Base-by-base conservation (phyloP, 805 yeast species). In the Wickerhamiella brachini region DNA sequence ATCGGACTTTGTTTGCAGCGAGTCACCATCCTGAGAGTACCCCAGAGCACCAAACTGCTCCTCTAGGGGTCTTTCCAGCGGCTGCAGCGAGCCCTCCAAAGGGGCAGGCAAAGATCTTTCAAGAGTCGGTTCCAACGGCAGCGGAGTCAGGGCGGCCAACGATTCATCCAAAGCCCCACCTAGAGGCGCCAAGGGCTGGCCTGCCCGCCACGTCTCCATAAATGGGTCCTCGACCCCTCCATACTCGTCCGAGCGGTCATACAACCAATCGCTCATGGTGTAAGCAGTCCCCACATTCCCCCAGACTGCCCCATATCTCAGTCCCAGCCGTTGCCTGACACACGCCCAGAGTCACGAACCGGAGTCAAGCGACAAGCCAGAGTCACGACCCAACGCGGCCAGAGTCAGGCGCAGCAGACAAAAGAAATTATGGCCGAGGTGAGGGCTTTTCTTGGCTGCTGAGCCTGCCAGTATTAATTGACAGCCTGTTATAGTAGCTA, bases 151-250 rank as follows among this genome's bases (percentile, higher is more conserved):
- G 20, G 10, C 15, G 20, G 15, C 20, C 20, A 37, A 9, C 18
- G 41, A 37, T 20, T 37, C 41, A 5, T 37, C 41, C 18, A 37
- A 15, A 17, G 20, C 10, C 34, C 34, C 34, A 9, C 3, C 20
- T 37, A 37, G 20, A 3, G 20, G 20, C 20, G 4, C 41, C 41
- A 37, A 37, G 2, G 41, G 41, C 20, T 15, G 41, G 20, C 41
- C 41, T 5, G 41, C 41, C 41, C 41, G 34, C 46, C 46, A 44
- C 3, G 20, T n/a, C 21, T 23, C 34, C 34, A 23, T 23, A 17
- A 23, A 44, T 20, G 31, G 46, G 20, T 44, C 46, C 34, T 44
- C 46, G 20, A 44, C 46, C 46, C 34, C 10, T 3, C 34, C 46
- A 23, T 17, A 44, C 26, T 41, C 26, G 18, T 24, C 46, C 31